Conservation (phyloP, 1,284 basidiomycete species). For the Fomitopsis pinicola region DNA sequence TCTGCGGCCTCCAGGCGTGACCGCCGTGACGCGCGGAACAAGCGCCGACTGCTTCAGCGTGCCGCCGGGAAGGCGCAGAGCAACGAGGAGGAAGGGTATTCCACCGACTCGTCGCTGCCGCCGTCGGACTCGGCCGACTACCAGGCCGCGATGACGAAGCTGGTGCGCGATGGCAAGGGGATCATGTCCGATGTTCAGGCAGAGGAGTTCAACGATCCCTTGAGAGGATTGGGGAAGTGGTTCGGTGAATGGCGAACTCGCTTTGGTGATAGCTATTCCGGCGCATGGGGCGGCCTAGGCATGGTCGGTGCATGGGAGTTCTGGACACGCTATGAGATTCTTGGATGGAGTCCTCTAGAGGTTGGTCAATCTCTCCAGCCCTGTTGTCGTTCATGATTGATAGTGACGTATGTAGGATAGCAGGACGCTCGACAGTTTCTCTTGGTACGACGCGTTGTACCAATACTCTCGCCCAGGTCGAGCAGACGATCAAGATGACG, state of each 20-base stretch:
- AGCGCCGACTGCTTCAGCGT: constrained; percentile 43
- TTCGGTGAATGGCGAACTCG: constrained; percentile 79
- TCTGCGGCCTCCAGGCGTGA: constrained; percentile 43
- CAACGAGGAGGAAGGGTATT: constrained; percentile 77
- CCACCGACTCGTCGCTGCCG: constrained; percentile 76
- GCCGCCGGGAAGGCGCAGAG: constrained; percentile 19
- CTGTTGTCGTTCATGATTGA: background rate
- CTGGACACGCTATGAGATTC: constrained; percentile 84
- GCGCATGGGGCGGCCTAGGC: constrained; percentile 88
- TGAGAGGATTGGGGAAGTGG: constrained; percentile 62
- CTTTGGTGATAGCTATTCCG: constrained; percentile 79
- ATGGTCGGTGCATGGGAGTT: constrained; percentile 95
- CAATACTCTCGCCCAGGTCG: constrained; percentile 65
- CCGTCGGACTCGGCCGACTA: constrained; percentile 71
- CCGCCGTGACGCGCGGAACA: constrained; percentile 50
- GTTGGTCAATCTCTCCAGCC: constrained; percentile 37
- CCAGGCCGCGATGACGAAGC: constrained; percentile 51
- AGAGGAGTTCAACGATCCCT: constrained; percentile 81
- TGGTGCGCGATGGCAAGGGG: constrained; percentile 48
- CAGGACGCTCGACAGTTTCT: constrained; percentile 70
- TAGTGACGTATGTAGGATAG: constrained; percentile 37
- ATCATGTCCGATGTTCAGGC: constrained; percentile 84
- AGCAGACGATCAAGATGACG: constrained; percentile 33
- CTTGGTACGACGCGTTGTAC: constrained; percentile 79
- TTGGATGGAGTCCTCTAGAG: constrained; percentile 85